A percentile compares a stretch with the other conserved stretches of the same genome.
Evolutionary conservation across 202 grass and related monocot species (phyloP).

Genomic region (Hordeum pubiflorum): DNA sequence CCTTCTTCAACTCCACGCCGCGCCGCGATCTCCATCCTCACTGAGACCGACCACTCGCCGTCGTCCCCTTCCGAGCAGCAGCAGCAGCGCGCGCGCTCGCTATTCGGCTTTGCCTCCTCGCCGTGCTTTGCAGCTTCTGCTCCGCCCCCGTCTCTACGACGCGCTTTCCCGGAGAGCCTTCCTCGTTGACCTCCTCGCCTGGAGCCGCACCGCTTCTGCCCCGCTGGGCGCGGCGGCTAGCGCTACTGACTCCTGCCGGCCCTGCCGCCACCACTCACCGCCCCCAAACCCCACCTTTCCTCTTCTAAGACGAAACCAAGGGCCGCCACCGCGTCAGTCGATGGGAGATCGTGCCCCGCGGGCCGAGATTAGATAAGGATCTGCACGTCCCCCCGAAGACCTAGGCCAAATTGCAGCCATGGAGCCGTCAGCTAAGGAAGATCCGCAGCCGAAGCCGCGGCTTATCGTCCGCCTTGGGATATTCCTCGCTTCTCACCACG

Average conservation of each 20-base stretch:
- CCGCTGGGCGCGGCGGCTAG: not conserved
- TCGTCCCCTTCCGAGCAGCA: not conserved
- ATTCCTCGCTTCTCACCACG: slow-evolving; percentile 72
- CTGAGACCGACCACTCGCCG: not conserved
- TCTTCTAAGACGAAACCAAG: not conserved
- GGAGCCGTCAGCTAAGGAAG: slow-evolving; percentile 14
- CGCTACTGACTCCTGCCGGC: not conserved
- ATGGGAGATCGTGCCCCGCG: slow-evolving; percentile 3
- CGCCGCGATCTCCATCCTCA: not conserved
- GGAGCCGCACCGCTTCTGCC: not conserved
- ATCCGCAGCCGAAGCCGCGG: slow-evolving; percentile 48
- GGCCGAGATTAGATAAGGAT: not conserved
- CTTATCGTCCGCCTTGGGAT: slow-evolving; percentile 74
- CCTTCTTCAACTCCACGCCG: slow-evolving; percentile 4
- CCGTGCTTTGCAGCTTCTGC: not conserved
- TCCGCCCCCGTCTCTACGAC: not conserved
- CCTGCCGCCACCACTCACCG: not conserved
- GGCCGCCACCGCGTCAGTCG: not conserved
- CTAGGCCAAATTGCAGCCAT: not conserved
- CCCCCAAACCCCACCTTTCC: not conserved
- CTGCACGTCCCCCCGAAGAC: not conserved
- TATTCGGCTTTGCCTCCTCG: not conserved
- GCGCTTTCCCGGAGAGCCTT: not conserved
- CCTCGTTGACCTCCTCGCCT: not conserved
- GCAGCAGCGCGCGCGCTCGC: not conserved